These are phyloP conservation scores for Chytridiales sp. DNA, from an alignment of 371 early-diverging fungal genomes.

Conservation along the genomic window DNA sequence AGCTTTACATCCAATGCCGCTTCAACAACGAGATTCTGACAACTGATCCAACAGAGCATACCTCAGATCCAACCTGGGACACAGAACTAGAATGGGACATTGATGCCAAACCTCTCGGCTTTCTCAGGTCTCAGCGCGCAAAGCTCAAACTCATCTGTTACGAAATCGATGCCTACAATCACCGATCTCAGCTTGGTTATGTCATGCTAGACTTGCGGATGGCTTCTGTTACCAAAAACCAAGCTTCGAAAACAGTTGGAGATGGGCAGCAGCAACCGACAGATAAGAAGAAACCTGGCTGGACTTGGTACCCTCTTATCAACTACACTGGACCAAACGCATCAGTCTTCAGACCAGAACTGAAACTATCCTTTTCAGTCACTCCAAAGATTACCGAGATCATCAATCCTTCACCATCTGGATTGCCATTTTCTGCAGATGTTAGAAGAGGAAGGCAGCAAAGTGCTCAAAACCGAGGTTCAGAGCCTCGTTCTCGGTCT, in stretches of 20 bases:
- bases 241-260: too few relatives aligned
- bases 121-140: slow-evolving; percentile 47
- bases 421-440: too few relatives aligned
- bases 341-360: slow-evolving; percentile 43
- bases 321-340: slow-evolving; percentile 17
- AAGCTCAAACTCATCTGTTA: slow-evolving; percentile 46
- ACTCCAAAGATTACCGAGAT: slow-evolving; percentile 18
- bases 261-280: too few relatives aligned
- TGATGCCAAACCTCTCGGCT: slow-evolving; percentile 37
- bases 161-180: slow-evolving; percentile 28
- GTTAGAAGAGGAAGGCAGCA: too few relatives aligned
- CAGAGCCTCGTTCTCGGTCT: too few relatives aligned
- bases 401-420: too few relatives aligned
- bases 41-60: slow-evolving; percentile 44
- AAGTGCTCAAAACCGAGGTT: too few relatives aligned
- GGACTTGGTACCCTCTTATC: slow-evolving; percentile 42
- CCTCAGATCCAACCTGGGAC: slow-evolving; percentile 43
- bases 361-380: slow-evolving; percentile 47
- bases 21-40: slow-evolving; percentile 56
- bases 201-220: slow-evolving; percentile 51
- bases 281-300: slow-evolving; percentile 20
- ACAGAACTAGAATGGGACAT: slow-evolving; percentile 56
- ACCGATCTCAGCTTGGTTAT: slow-evolving; percentile 44
- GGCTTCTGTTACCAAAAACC: slow-evolving; percentile 17
- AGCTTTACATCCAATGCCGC: slow-evolving; percentile 54